A percentile compares a stretch with the other conserved stretches of the same genome.
Conservation (phyloP, 2,329 filamentous ascomycete species). For the Dendryphion nanum region DNA sequence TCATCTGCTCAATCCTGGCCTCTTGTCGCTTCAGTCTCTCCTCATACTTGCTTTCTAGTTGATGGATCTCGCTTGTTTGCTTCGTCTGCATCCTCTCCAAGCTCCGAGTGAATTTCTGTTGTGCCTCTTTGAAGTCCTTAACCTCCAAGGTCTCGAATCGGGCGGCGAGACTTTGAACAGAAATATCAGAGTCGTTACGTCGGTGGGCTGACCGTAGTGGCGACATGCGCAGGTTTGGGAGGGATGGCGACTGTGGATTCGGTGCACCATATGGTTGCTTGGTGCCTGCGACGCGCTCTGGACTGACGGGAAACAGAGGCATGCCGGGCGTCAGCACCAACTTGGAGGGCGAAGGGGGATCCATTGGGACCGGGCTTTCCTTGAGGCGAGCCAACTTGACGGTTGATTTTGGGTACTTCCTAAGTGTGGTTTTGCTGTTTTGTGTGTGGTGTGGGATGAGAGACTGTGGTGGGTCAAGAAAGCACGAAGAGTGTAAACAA, state of each 20-base stretch:
- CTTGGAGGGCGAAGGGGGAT: constrained; percentile 45
- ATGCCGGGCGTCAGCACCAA: constrained; percentile 56
- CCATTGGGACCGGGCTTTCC: constrained; percentile 37
- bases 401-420: constrained; percentile 12
- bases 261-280: constrained; percentile 31
- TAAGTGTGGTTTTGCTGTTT: constrained; percentile 1
- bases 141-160: constrained; percentile 70
- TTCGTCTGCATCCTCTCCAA: constrained; percentile 44
- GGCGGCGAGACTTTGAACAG: constrained; percentile 54
- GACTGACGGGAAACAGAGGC: constrained; percentile 61
- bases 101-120: constrained; percentile 44
- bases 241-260: constrained; percentile 25
- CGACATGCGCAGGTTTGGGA: constrained; percentile 42
- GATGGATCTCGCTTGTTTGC: constrained; percentile 32
- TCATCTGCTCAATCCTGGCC: constrained; percentile 32
- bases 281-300: constrained; percentile 60
- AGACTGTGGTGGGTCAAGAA: too few species aligned
- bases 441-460: too few species aligned
- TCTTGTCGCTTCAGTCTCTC: constrained; percentile 47
- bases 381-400: constrained; percentile 39
- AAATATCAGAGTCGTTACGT: constrained; percentile 38
- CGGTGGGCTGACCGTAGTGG: constrained; percentile 25
- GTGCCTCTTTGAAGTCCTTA: constrained; percentile 47
- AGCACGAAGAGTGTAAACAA: too few species aligned
- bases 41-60: constrained; percentile 64